Evolutionary conservation across 306 rosid genomes (phyloP).

Genomic region (Mimosa bimucronata): DNA sequence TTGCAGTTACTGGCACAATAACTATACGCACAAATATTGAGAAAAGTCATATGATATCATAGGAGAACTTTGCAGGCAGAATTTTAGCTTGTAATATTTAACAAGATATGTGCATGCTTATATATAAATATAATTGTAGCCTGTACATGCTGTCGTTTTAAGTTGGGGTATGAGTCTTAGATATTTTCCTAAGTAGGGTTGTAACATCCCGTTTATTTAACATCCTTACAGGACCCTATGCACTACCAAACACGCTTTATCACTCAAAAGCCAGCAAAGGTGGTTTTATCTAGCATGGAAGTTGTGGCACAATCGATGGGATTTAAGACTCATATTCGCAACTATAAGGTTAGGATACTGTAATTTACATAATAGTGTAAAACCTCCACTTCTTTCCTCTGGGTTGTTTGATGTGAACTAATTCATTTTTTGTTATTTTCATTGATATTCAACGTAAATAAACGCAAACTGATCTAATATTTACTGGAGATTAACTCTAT

Average conservation of each 20-base stretch:
- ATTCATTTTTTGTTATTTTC: background rate
- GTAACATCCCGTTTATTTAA: conserved; percentile 2
- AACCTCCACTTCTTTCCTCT: conserved; percentile 10
- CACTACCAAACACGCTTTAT: conserved; percentile 81
- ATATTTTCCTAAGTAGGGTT: conserved; percentile 16
- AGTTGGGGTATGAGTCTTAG: conserved; percentile 3
- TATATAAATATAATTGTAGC: background rate
- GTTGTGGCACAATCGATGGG: conserved; percentile 96
- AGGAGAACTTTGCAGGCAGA: conserved; percentile 19
- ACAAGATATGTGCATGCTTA: background rate
- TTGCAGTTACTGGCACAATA: background rate
- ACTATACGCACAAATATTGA: background rate
- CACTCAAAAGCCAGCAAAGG: conserved; percentile 90
- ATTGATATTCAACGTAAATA: conserved; percentile 7
- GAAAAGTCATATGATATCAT: conserved; percentile 13
- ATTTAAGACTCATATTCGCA: conserved; percentile 87
- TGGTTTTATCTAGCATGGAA: conserved; percentile 85
- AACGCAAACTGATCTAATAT: conserved; percentile 2
- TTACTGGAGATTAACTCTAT: background rate
- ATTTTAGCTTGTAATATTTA: conserved; percentile 22
- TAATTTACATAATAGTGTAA: conserved; percentile 22
- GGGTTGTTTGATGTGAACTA: conserved; percentile 9
- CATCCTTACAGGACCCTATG: conserved; percentile 58
- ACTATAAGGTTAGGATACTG: conserved; percentile 63
- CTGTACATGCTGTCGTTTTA: conserved; percentile 12